Base-by-base conservation (phyloP, 305 asterid genomes). In the Solanum aculeatissimum region DNA sequence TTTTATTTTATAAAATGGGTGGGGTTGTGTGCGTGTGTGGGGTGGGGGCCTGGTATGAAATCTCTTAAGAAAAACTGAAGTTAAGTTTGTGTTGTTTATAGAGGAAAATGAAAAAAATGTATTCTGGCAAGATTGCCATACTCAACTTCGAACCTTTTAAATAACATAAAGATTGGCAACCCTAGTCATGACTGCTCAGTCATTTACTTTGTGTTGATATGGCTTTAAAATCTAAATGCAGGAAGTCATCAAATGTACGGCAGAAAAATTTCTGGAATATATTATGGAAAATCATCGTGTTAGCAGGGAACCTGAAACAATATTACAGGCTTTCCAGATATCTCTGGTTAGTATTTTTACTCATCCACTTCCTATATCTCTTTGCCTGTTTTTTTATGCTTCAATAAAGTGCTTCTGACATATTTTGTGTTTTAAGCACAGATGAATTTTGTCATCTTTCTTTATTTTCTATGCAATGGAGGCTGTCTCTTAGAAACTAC, bases 321-420 rank as follows among this genome's bases (percentile, higher is more conserved):
- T 92, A 72, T 86, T 91, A 85, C 97, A 97, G 84, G 98, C 99
- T 83, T 89, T 97, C 86, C 94, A 92, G 91, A 84, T 97, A 83
- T 95, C 98, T 85, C 89, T 97, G 97, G 99, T 97, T 54, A 87
- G 99, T 90, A 86, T 68, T 81, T 89, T 80, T 55, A 84, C 23
- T 29, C 60, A 47, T 15, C 51, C 72, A 11, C 63, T 77, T 53
- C 62, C 29, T 1, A 4, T 29, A 29, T 51, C 62, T 62, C 42
- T 62, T 58, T 58, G 57, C 45, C 16, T 77, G 12, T 77, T 18
- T 77, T 42, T 16, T 27, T 27, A 29, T 77, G 62, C 32, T 77
- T 51, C 53, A 75, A 15, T 75, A 49, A 72, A 72, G 80, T 23
- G 45, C 57, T 23, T 43, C 40, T 7, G 21, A 13, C 57, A 43